These are phyloP conservation scores for Populus ilicifolia DNA, from an alignment of 345 rosid genomes.

Conservation along the genomic window DNA sequence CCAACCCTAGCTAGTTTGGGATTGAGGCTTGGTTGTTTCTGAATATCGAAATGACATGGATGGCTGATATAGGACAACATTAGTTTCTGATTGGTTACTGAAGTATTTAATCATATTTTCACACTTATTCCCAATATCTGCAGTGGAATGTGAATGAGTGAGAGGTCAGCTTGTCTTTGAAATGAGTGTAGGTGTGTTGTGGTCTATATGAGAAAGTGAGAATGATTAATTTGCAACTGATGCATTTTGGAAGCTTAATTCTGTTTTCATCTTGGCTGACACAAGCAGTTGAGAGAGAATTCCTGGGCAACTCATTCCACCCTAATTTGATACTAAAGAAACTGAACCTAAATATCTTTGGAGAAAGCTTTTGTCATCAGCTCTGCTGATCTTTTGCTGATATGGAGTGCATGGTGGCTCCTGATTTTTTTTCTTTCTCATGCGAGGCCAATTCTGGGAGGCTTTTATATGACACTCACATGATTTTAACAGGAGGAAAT, in stretches of 20 bases:
- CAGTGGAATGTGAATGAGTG: background rate
- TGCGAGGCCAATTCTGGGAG: background rate
- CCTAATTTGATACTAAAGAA: background rate
- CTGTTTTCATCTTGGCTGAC: background rate
- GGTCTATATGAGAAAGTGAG: background rate
- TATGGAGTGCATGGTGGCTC: background rate
- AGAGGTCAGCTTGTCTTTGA: background rate
- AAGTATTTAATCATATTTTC: background rate
- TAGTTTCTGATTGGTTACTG: background rate
- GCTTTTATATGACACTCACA: background rate
- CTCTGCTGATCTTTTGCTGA: background rate
- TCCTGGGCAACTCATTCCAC: background rate
- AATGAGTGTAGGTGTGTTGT: background rate
- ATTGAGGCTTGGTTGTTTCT: background rate
- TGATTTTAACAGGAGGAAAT: slow-evolving; percentile 57
- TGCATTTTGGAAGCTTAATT: background rate
- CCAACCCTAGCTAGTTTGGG: background rate
- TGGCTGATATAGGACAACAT: background rate
- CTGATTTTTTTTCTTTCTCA: background rate
- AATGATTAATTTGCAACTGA: background rate
- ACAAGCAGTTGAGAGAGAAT: background rate
- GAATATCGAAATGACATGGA: background rate
- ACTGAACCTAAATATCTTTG: background rate
- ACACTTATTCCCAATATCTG: background rate
- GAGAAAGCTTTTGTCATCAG: background rate